Evolutionary conservation across 768 basidiomycete species (phyloP), one percentile per base, ranked within the genome.

Genomic region (Paxillus involutus): DNA sequence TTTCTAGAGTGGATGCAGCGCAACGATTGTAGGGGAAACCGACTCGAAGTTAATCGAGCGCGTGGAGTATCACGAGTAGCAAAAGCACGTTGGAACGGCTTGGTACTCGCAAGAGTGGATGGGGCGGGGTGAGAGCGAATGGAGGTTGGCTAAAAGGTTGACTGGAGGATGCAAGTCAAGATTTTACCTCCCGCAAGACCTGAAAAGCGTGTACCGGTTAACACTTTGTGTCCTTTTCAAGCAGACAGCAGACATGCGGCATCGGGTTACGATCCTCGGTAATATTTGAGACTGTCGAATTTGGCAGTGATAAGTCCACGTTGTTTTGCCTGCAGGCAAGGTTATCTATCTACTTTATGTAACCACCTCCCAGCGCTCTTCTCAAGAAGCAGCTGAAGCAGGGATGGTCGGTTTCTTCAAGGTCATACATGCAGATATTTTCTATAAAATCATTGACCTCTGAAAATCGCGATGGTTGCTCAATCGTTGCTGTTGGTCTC

Each of bases 311-410:
- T 71, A 70, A 75, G 70, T 72, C 71, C 80, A 88, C 85, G 86
- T 85, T 86, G 77, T 75, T 26, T 72, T 84, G 86, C 86, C 86
- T 87, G 83, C 84, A 86, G 85, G 86, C 84, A 80, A 66, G 12
- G 49, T 67, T 71, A 59, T 68, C 72, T 72, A 65, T 64, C 72
- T 65, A 63, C 66, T 69, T 81, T 80, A 77, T 71, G 77, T 81
- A 78, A 77, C 46, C 51, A 59, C 49, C 39, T 26, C 26, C 21
- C 4, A 26, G 26, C 52, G 44, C 50, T 50, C 57, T 61, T 55
- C 58, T 52, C 40, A 47, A n/a, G 44, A 52, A 51, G 35, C 32
- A 33, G 3, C 4, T 33, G 12, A 26, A 26, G 26, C 26, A 26
- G 3, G 21, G 21, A 21, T 30, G 9, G 29, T 30, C 29, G 5